Conservation (phyloP, 495 filamentous ascomycete genomes). For the Letharia lupina region DNA sequence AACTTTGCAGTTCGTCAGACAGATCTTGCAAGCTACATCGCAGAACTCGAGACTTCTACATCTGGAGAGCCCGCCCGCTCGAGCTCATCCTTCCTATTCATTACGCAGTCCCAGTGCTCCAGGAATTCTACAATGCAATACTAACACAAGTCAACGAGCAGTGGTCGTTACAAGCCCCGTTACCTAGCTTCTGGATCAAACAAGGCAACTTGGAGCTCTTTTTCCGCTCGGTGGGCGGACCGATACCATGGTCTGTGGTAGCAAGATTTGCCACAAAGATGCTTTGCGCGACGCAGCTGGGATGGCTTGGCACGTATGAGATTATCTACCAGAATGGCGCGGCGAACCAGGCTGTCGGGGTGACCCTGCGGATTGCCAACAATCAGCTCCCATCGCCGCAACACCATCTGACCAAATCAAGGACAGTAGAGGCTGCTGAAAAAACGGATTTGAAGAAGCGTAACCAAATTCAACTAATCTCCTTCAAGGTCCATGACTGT, state of each 20-base stretch:
- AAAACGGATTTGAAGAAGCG: not conserved
- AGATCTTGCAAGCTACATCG: not conserved
- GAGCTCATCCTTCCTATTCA: not conserved
- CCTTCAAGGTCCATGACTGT: not conserved
- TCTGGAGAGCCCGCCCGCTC: not conserved
- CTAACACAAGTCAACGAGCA: not conserved
- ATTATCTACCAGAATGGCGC: not conserved
- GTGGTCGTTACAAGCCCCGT: not conserved
- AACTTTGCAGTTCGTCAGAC: not conserved
- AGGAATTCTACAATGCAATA: not conserved
- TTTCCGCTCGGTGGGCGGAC: not conserved
- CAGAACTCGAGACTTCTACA: not conserved
- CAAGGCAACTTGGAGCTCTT: not conserved
- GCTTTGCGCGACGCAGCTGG: not conserved
- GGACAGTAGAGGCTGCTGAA: not conserved
- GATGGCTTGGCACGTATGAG: not conserved
- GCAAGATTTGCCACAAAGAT: not conserved
- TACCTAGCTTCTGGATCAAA: not conserved
- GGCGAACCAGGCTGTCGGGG: not conserved
- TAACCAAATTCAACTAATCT: not conserved
- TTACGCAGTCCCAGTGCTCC: not conserved
- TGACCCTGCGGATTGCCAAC: not conserved
- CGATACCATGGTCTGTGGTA: slow-evolving; percentile 1
- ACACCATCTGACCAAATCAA: not conserved
- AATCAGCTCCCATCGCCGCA: not conserved